Evolutionary conservation across 2,329 filamentous ascomycete genomes (phyloP).

Genomic region (Penicillium corylophilum): DNA sequence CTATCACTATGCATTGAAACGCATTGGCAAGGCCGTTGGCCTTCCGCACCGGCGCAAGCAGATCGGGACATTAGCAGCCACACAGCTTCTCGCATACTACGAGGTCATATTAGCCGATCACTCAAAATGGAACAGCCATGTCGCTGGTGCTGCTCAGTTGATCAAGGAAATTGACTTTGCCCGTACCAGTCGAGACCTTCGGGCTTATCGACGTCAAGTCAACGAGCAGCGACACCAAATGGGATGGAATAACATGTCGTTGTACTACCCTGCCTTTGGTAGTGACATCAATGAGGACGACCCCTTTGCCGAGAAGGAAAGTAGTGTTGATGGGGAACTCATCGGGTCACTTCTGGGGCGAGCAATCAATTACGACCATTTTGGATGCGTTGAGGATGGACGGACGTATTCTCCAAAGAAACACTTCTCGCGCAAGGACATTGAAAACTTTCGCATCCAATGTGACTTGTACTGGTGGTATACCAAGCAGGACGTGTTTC

Average conservation of each 20-base stretch:
- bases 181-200: constrained; percentile 68
- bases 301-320: constrained; percentile 43
- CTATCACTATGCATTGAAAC: constrained; percentile 80
- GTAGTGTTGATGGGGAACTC: constrained; percentile 56
- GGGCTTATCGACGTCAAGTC: constrained; percentile 60
- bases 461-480: constrained; percentile 96
- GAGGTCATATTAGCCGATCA: constrained; percentile 95
- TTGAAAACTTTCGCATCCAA: constrained; percentile 76
- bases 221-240: constrained; percentile 31
- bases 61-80: constrained; percentile 82
- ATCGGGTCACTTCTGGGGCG: constrained; percentile 60
- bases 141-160: constrained; percentile 79
- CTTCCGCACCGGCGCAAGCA: constrained; percentile 68
- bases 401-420: constrained; percentile 24
- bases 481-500: constrained; percentile 88
- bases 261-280: constrained; percentile 27
- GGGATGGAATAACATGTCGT: constrained; percentile 20
- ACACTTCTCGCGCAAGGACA: constrained; percentile 56
- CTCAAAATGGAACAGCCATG: constrained; percentile 90
- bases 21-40: constrained; percentile 73
- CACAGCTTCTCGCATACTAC: constrained; percentile 82
- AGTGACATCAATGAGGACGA: constrained; percentile 42
- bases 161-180: constrained; percentile 78
- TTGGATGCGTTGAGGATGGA: constrained; percentile 49
- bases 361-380: constrained; percentile 58